Conservation (phyloP, 2,329 filamentous ascomycete species). For the Diaporthe humulicola region DNA sequence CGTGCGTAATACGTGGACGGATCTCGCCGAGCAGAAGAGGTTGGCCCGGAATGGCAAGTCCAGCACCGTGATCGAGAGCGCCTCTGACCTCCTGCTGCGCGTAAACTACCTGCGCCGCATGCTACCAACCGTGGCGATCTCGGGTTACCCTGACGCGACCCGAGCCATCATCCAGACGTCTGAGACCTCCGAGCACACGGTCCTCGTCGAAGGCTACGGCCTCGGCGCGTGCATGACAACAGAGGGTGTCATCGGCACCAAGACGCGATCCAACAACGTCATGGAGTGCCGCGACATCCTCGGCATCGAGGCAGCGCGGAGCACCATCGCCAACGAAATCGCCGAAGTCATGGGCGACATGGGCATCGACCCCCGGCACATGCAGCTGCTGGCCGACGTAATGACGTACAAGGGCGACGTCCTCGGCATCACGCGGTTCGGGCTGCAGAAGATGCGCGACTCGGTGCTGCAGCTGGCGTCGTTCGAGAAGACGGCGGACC, state of each 20-base stretch:
- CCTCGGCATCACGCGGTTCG: constrained; percentile 95
- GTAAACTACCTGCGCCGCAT: constrained; percentile 88
- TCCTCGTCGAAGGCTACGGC: constrained; percentile 95
- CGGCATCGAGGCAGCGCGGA: constrained; percentile 93
- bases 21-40: constrained; percentile 61
- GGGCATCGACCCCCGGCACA: constrained; percentile 97
- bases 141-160: constrained; percentile 87
- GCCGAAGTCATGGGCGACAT: constrained; percentile 90
- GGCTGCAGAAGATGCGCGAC: constrained; percentile 95
- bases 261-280: constrained; percentile 84
- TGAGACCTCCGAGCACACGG: constrained; percentile 76
- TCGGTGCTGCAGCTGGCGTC: constrained; percentile 92
- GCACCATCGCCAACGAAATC: constrained; percentile 92
- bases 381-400: constrained; percentile 96
- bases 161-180: constrained; percentile 91
- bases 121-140: constrained; percentile 86
- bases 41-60: constrained; percentile 59
- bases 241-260: constrained; percentile 85
- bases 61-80: constrained; percentile 58
- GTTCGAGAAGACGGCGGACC: constrained; percentile 98
- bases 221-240: constrained; percentile 92
- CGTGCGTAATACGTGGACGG: constrained; percentile 69
- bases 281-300: constrained; percentile 91
- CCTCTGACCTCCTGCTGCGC: constrained; percentile 78
- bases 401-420: constrained; percentile 99